These are phyloP conservation scores for Metschnikowia henanensis DNA, from an alignment of 805 yeast genomes.

Conservation along the genomic window DNA sequence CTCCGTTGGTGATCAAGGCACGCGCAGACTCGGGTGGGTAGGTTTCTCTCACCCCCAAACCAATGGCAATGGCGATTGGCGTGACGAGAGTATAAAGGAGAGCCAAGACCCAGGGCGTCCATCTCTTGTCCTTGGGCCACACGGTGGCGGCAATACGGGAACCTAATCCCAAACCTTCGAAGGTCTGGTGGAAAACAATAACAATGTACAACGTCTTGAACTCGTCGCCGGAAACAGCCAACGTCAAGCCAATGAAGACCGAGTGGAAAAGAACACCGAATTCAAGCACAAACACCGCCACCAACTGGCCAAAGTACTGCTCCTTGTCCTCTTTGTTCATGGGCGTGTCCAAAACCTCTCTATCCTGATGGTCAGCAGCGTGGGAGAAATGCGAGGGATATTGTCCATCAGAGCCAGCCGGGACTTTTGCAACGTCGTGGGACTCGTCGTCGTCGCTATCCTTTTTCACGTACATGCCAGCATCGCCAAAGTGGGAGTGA, in stretches of 20 bases:
- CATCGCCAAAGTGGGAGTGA: conserved; percentile 59
- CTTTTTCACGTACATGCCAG: conserved; percentile 29
- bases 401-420: conserved; percentile 16
- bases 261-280: conserved; percentile 85
- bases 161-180: conserved; percentile 86
- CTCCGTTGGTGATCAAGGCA: conserved; percentile 33
- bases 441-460: conserved; percentile 18
- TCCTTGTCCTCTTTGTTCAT: conserved; percentile 37
- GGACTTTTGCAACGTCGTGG: conserved; percentile 15
- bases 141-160: conserved; percentile 64
- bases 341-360: conserved; percentile 40
- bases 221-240: conserved; percentile 78
- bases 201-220: conserved; percentile 72
- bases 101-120: conserved; percentile 48
- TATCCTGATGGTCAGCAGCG: conserved; percentile 45
- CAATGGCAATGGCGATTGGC: conserved; percentile 36
- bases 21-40: conserved; percentile 35
- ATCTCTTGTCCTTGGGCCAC: conserved; percentile 48
- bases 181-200: conserved; percentile 72
- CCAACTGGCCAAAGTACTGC: conserved; percentile 54
- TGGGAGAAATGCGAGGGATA: conserved; percentile 46
- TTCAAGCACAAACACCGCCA: conserved; percentile 62
- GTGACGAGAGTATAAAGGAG: conserved; percentile 31
- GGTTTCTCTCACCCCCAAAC: conserved; percentile 34
- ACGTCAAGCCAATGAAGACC: conserved; percentile 73